These are phyloP conservation scores for Calycina herbarum DNA, from an alignment of 2,329 filamentous ascomycete species.

Conservation along the genomic window DNA sequence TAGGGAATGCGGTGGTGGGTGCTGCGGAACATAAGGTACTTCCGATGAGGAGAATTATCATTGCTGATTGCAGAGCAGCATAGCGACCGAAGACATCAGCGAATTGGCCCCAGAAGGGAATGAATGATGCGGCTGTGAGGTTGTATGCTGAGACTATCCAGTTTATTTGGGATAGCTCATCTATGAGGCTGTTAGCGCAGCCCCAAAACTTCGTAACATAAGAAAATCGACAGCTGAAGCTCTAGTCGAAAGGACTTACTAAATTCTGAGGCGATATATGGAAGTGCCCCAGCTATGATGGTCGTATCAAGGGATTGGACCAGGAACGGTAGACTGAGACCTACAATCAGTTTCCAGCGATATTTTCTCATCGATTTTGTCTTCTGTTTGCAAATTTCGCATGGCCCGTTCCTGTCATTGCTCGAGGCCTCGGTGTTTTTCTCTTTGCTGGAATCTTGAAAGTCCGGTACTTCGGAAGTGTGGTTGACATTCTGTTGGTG, in stretches of 20 bases:
- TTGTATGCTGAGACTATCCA: slow-evolving; percentile 72
- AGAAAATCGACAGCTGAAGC: background rate
- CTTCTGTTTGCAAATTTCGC: slow-evolving; percentile 31
- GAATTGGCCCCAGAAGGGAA: slow-evolving; percentile 65
- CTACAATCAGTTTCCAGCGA: slow-evolving; percentile 59
- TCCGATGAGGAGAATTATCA: slow-evolving; percentile 59
- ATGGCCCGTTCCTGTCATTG: slow-evolving; percentile 7
- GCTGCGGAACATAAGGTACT: slow-evolving; percentile 61
- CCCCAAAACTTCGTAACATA: too few relatives aligned
- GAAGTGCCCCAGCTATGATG: slow-evolving; percentile 60
- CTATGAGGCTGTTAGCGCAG: slow-evolving; percentile 34
- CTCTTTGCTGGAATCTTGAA: background rate
- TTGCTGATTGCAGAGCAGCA: slow-evolving; percentile 54
- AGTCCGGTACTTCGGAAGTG: slow-evolving; percentile 6
- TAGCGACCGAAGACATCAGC: slow-evolving; percentile 66
- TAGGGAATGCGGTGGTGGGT: slow-evolving; percentile 52
- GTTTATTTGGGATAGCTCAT: slow-evolving; percentile 58
- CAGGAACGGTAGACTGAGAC: slow-evolving; percentile 60
- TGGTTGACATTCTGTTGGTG: slow-evolving; percentile 17
- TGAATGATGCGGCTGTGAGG: slow-evolving; percentile 65
- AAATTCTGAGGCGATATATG: slow-evolving; percentile 66
- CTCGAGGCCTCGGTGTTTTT: background rate
- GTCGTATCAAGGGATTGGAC: slow-evolving; percentile 65
- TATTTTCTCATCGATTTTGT: slow-evolving; percentile 44
- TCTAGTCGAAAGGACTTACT: slow-evolving; percentile 40